These are phyloP conservation scores for Mrakia blollopis DNA, from an alignment of 768 basidiomycete genomes.

Conservation along the genomic window DNA sequence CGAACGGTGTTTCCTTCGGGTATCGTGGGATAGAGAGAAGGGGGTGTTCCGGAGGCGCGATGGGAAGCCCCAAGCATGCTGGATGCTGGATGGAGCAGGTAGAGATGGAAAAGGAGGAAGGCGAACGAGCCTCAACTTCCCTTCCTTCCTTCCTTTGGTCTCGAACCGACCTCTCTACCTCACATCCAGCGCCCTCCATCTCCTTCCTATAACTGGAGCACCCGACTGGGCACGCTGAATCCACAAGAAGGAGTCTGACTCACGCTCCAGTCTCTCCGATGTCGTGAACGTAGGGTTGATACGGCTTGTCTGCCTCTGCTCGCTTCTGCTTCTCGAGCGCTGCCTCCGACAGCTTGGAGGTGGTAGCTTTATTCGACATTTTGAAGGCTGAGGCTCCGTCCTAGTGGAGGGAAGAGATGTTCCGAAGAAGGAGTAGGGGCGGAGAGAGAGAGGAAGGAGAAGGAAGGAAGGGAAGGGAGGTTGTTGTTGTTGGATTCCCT, in stretches of 20 bases:
- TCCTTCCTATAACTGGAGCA: background rate
- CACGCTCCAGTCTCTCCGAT: conserved; percentile 9
- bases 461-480: background rate
- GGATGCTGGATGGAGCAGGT: background rate
- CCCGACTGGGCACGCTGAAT: background rate
- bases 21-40: too few relatives aligned
- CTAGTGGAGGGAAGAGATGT: background rate
- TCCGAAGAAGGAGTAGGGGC: background rate
- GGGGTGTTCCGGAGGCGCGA: too few relatives aligned
- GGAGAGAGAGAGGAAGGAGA: background rate
- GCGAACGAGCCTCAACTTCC: background rate
- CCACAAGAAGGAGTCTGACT: background rate
- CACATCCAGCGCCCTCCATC: background rate
- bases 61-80: background rate
- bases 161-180: background rate
- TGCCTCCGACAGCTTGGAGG: background rate
- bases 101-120: background rate
- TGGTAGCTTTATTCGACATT: background rate
- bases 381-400: background rate
- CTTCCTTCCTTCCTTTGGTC: background rate
- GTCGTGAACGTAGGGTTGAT: conserved; percentile 21
- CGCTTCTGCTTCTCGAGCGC: conserved; percentile 8
- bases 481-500: background rate
- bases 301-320: conserved; percentile 10
- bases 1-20: too few relatives aligned